Evolutionary conservation across 306 rosid species (phyloP), one percentile per base, ranked within the genome.

Genomic region (Quercus bicolor): DNA sequence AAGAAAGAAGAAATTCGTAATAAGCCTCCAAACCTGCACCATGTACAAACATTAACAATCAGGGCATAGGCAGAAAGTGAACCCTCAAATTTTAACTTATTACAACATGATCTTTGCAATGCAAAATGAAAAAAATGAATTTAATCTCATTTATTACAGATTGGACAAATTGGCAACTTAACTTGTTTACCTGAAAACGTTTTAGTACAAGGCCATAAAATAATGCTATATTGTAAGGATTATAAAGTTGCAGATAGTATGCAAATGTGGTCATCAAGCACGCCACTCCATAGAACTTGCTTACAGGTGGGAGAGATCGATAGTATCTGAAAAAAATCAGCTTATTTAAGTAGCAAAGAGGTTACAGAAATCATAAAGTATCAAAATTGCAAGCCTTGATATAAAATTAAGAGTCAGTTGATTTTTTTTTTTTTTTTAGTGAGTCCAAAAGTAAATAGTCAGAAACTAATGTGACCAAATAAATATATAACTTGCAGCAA

Each of bases 1-100:
- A 14, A 93, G 96, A 87, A 90, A 93, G 83, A 93, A 85, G 85
- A 90, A 93, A 85, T 85, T 89, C 21, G 92, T 86, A 33, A 93
- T 4, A 68, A 93, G 89, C 82, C 96, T 85, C 96, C 96, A 90
- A 64, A 90, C 71, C 96, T 90, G 83, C 61, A 73, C 24, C 16
- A 61, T 1, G 78, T 9, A 45, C 4, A 56, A 81, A 54, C 60
- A 78, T 31, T 68, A 68, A 81, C 57, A 62, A 56, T 48, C 53
- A 66, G 72, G 54, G 77, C 55, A 84, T 52, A 73, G 18, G 52
- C 19, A 33, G 34, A 4, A 33, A 66, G 15, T 48, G 53, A 48
- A 3, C 53, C 53, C 14, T 48, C 15, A 48, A 48, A 48, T 48
- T 48, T 12, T 48, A 11, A 48, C 4, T 48, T 12, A 13, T 1